Base-by-base conservation (phyloP, 2,329 filamentous ascomycete genomes). In the Claviceps sp. region DNA sequence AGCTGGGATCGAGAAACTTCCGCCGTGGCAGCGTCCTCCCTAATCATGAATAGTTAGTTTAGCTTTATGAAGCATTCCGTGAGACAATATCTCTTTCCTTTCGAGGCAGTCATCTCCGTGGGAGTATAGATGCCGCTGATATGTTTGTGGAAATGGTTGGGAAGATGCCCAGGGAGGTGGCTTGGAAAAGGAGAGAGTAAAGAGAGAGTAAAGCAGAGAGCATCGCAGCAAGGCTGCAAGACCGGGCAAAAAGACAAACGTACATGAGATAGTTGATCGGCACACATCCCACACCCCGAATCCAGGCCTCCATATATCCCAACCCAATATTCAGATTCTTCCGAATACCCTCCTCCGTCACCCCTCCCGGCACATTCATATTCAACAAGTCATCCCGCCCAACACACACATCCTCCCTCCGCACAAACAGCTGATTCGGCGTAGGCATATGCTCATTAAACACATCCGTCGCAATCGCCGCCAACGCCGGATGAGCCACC, bases 401-500 rank as follows among this genome's bases (percentile, higher is more conserved):
- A 63, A 98, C 84, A 63, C 80, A 72, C 54, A 96, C 89, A 47
- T 97, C 91, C 70, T 96, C 89, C 56, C 90, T 84, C 57, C 90
- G 87, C 56, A 89, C 74, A 68, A 91, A 93, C 63, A 95, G 82
- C 72, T 98, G 93, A 75, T 98, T 98, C 47, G 93, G 90, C 3
- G 91, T 95, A 9, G 93, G 93, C 93, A 98, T 98, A 76, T 97
- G 75, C 74, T 90, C 84, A 79, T 97, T 95, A 80, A 98, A 98
- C 62, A 97, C 78, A 47, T 96, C 91, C 42, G 82, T 82, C 22
- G 93, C 91, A 62, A 97, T 95, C 54, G 77, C 61, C 4, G 93
- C 91, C 50, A 98, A 82, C 1, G 89, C 90, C 8, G 93, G 93
- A 73, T 98, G 93, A 41, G 93, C 93, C 53, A 98, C 91, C 93